Conservation (phyloP, 208 protist species). For the Leishmania gerbilli region DNA sequence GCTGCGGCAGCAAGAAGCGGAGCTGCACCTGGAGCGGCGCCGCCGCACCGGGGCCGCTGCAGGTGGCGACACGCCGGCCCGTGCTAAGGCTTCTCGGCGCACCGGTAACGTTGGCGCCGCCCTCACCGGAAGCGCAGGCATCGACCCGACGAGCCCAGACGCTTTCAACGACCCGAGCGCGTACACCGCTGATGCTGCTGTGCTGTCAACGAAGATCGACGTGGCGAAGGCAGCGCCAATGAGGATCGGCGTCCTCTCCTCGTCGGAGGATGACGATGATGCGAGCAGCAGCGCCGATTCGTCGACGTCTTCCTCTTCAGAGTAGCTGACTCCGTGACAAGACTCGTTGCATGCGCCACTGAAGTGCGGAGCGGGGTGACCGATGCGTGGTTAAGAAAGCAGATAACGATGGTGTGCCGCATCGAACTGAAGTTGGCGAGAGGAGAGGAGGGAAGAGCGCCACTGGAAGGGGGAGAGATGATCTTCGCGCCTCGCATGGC, state of each 20-base stretch:
- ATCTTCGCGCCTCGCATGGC: neutral
- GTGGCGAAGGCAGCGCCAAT: slow-evolving; percentile 4
- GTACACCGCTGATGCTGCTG: neutral
- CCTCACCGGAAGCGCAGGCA: neutral
- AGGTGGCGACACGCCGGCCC: neutral
- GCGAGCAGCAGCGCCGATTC: slow-evolving; percentile 13
- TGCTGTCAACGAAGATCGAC: too few species aligned
- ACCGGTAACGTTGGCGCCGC: neutral
- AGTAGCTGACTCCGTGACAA: neutral
- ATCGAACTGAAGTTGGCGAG: neutral
- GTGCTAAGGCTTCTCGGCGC: neutral
- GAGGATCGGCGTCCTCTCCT: slow-evolving; percentile 65
- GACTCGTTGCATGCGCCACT: neutral
- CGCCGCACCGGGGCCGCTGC: neutral
- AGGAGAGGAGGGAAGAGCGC: neutral
- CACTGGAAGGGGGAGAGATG: neutral
- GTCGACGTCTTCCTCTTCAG: neutral
- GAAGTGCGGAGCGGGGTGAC: neutral
- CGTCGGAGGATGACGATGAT: slow-evolving; percentile 61
- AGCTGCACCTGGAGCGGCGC: neutral
- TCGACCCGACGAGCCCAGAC: slow-evolving; percentile 14
- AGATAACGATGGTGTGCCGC: neutral
- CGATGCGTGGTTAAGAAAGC: neutral
- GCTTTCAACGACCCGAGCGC: slow-evolving; percentile 23
- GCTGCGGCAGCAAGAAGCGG: slow-evolving; percentile 4